These are phyloP conservation scores for Phycomyces blakesleeanus DNA, from an alignment of 192 early-diverging fungal genomes.

Conservation along the genomic window DNA sequence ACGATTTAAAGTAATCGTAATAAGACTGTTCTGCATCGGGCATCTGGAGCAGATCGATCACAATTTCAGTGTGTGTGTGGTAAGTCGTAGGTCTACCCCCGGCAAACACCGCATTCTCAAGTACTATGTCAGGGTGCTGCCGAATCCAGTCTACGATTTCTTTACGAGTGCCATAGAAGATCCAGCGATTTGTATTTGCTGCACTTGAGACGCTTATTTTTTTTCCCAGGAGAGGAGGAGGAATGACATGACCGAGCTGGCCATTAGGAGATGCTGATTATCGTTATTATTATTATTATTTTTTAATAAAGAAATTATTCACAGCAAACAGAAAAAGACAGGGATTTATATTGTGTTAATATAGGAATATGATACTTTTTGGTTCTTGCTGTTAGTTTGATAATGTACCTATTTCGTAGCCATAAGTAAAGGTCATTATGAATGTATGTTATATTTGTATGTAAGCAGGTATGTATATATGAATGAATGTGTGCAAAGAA, in stretches of 20 bases:
- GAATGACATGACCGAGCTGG: slow-evolving; percentile 29
- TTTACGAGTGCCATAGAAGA: slow-evolving; percentile 44
- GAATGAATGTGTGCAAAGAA: too few relatives aligned
- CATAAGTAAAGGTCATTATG: slow-evolving; percentile 27
- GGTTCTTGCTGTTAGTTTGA: too few relatives aligned
- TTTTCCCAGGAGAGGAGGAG: slow-evolving; percentile 40
- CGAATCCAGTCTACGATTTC: slow-evolving; percentile 47
- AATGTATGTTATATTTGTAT: neutral
- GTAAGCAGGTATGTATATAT: too few relatives aligned
- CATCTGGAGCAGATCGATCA: slow-evolving; percentile 44
- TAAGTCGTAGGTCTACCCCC: slow-evolving; percentile 31
- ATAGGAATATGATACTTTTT: too few relatives aligned
- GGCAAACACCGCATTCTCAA: slow-evolving; percentile 35
- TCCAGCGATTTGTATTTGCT: slow-evolving; percentile 38
- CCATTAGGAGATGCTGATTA: slow-evolving; percentile 8
- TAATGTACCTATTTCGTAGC: slow-evolving; percentile 27
- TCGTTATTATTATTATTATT: too few relatives aligned
- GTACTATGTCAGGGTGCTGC: slow-evolving; percentile 15
- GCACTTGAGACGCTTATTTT: slow-evolving; percentile 43
- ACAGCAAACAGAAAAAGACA: too few relatives aligned
- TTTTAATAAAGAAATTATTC: too few relatives aligned
- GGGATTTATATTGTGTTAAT: too few relatives aligned
- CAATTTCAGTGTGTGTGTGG: slow-evolving; percentile 38
- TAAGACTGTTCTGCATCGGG: slow-evolving; percentile 44
- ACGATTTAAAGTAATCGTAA: slow-evolving; percentile 36